Base-by-base conservation (phyloP, 305 asterid species). In the Fraxinus platypoda region DNA sequence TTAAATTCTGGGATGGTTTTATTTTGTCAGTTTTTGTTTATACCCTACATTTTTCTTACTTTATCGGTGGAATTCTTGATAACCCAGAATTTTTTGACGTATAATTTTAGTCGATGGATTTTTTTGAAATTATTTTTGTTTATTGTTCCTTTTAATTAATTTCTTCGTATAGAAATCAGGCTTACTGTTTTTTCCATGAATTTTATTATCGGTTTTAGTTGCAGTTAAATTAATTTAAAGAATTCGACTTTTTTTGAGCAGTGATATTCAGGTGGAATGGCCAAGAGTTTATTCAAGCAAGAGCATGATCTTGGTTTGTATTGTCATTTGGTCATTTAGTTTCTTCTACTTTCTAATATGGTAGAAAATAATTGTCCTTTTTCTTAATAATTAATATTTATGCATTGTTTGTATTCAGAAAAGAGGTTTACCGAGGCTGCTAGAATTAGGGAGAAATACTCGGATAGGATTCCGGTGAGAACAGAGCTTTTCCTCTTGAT, bases 341-440 rank as follows among this genome's bases (percentile, higher is more conserved):
- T 1, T 35, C 1, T 46, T 13, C 2, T 6, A 15, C 3, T 73
- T 28, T 33, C 41, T 70, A 49, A 30, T 49, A 12, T 54, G 25
- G 66, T 8, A 57, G 19, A 52, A 57, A 62, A 25, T 66, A n/a
- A 59, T 49, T 74, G 6, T 13, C 72, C 35, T 23, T 68, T 30
- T 4, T 49, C 4, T 59, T 37, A 13, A 81, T 37, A 75, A 25
- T 85, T 76, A 75, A 19, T 28, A 1, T 82, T 54, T n/a, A 46
- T 54, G 57, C 76, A 57, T 23, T 76, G 15, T 78, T 17, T 83
- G 64, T 76, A 0, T 82, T 77, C 89, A 91, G 95, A 85, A 85
- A 90, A 91, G 83, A 90, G 95, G 89, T 88, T 90, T 8, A 91
- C 93, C 1, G 95, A 91, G 87, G 90, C 95, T 86, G 92, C 90